Evolutionary conservation across 306 rosid genomes (phyloP).

Genomic region (Dryas octopetala): DNA sequence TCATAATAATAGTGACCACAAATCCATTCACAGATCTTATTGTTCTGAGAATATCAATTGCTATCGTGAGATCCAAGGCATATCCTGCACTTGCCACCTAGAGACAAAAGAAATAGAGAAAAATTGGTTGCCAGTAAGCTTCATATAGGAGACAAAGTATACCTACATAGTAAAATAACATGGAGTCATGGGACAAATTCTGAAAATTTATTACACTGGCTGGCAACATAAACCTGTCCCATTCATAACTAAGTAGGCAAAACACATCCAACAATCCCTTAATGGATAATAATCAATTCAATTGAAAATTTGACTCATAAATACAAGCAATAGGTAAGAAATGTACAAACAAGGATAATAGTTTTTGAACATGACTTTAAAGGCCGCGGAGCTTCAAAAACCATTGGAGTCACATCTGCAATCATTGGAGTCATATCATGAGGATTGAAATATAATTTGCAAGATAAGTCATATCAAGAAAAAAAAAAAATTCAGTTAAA

Average conservation of each 20-base stretch:
- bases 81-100: slow-evolving; percentile 98
- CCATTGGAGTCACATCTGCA: slow-evolving; percentile 63
- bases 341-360: slow-evolving; percentile 98
- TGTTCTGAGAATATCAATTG: slow-evolving; percentile 57
- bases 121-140: not conserved
- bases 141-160: not conserved
- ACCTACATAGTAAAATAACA: slow-evolving; percentile 3
- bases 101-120: slow-evolving; percentile 11
- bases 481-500: not conserved
- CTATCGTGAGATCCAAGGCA: slow-evolving; percentile 64
- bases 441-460: not conserved
- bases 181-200: too few species aligned
- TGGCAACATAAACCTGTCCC: too few species aligned
- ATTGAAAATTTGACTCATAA: not conserved
- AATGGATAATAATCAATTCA: too few species aligned
- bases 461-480: not conserved
- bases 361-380: slow-evolving; percentile 58
- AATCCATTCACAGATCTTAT: slow-evolving; percentile 69
- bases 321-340: slow-evolving; percentile 53
- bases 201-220: too few species aligned
- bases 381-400: slow-evolving; percentile 50
- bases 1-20: slow-evolving; percentile 64
- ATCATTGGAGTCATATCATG: slow-evolving; percentile 2
- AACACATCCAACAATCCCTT: too few species aligned
- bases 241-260: too few species aligned